Evolutionary conservation across 192 early-diverging fungal genomes (phyloP), one percentile per base, ranked within the genome.

Genomic region (Rhizophagus clarus): DNA sequence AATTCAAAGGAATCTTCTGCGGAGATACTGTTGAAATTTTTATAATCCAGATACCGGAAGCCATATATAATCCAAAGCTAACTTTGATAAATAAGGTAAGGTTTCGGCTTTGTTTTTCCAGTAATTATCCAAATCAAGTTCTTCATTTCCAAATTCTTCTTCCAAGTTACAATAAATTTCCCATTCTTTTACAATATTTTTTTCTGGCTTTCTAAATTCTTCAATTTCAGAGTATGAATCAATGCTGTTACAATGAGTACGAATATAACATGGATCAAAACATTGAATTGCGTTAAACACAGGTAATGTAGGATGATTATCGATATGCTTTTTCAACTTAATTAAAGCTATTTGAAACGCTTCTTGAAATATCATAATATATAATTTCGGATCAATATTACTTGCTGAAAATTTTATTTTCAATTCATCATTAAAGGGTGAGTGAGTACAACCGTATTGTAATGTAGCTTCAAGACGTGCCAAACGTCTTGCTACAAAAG

Each of bases 31-130:
- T n/a, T n/a, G 34, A 37, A 3, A 37, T 37, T 37, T 45, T 45
- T 45, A 45, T 2, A 45, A 10, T 12, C 70, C 70, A 51, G 45
- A 72, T 17, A 72, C 26, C 11, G 70, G 70, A 72, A 72, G 37
- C 70, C 70, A 72, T 22, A 72, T 72, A 51, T 72, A 72, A 20
- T 47, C 26, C 51, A 72, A 51, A 51, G 40, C 70, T 45, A 72
- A 45, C 26, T 26, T 40, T 26, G n/a, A 22, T 45, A 72, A 47
- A 45, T 45, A 7, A 8, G 70, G 70, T 49, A 72, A 45, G 3
- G 51, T 45, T 45, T 17, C 11, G 20, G 3, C 0, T 31, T 68
- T 68, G 17, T 68, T 20, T 32, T 4, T 31, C 29, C 66, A 68
- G 37, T 68, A 68, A 31, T 34, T 37, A 31, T 68, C 17, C 10